These are phyloP conservation scores for Tolypocladium paradoxum DNA, from an alignment of 2,329 filamentous ascomycete species.

Conservation along the genomic window DNA sequence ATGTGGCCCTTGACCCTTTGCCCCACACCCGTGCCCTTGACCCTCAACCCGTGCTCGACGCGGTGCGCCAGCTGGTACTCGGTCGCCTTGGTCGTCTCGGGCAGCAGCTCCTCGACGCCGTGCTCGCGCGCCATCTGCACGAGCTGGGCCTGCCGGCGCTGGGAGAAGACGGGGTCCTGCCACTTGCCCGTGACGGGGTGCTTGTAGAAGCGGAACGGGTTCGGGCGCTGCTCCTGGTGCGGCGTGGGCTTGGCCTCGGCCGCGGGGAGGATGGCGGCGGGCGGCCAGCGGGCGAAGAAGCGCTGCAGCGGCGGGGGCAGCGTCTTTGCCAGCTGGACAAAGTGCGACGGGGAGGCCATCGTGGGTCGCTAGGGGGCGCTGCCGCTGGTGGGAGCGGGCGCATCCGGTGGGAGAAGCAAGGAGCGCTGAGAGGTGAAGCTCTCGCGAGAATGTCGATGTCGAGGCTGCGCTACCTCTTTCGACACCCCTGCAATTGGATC, in stretches of 20 bases:
- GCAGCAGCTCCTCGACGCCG: conserved; percentile 72
- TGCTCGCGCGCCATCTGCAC: conserved; percentile 73
- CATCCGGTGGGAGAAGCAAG: background rate
- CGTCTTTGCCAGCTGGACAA: conserved; percentile 52
- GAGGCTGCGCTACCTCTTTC: conserved; percentile 7
- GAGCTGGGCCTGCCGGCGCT: conserved; percentile 81
- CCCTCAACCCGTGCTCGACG: conserved; percentile 68
- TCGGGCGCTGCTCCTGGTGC: conserved; percentile 49
- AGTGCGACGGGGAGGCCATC: conserved; percentile 27
- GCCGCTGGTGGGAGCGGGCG: conserved; percentile 7
- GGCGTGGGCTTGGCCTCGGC: conserved; percentile 22
- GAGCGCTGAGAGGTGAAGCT: background rate
- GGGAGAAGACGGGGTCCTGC: conserved; percentile 73
- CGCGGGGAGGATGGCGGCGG: conserved; percentile 45
- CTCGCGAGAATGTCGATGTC: background rate
- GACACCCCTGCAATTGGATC: background rate
- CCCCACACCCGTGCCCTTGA: conserved; percentile 88
- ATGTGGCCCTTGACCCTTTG: conserved; percentile 91
- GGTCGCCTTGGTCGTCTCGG: conserved; percentile 64
- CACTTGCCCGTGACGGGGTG: conserved; percentile 71
- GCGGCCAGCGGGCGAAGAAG: conserved; percentile 87
- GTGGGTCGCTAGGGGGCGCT: conserved; percentile 5
- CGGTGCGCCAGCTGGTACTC: conserved; percentile 59
- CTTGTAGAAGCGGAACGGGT: conserved; percentile 74
- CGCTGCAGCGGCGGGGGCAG: conserved; percentile 69